phyloP scores from a whole-genome alignment of 2,329 filamentous ascomycete species.

The Herpomyces periplanetae region DNA sequence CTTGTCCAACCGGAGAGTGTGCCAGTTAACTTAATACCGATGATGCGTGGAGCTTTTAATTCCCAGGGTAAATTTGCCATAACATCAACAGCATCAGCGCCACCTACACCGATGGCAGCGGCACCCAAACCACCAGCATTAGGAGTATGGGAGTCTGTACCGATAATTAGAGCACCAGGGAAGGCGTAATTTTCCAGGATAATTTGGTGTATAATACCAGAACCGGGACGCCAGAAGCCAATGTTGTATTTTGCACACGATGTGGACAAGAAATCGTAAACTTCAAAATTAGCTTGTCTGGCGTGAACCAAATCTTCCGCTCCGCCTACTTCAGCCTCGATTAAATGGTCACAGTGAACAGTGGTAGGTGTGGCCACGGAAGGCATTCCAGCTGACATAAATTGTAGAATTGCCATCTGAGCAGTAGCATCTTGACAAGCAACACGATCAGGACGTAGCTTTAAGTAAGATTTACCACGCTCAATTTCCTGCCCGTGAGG shows the following conservation, averaged over 20 bases:
- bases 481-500: conserved; percentile 83
- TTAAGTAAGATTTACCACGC: conserved; percentile 78
- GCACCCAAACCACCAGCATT: conserved; percentile 89
- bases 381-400: conserved; percentile 95
- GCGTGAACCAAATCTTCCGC: conserved; percentile 72
- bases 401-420: conserved; percentile 97
- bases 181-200: conserved; percentile 95
- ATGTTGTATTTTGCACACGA: conserved; percentile 98
- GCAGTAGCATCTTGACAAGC: conserved; percentile 97
- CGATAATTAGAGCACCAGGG: conserved; percentile 86
- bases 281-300: conserved; percentile 84
- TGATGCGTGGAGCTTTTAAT: conserved; percentile 82
- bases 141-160: conserved; percentile 88
- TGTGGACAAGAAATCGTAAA: conserved; percentile 79
- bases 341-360: conserved; percentile 96
- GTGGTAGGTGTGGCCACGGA: conserved; percentile 73
- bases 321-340: conserved; percentile 78
- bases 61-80: conserved; percentile 95
- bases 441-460: conserved; percentile 80
- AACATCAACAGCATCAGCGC: conserved; percentile 90
- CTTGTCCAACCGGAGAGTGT: conserved; percentile 59
- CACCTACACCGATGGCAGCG: conserved; percentile 77
- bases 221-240: conserved; percentile 94
- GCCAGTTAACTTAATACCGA: conserved; percentile 81
- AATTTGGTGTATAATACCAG: conserved; percentile 98